Base-by-base conservation (phyloP, 306 rosid genomes). In the Malus sylvestris region DNA sequence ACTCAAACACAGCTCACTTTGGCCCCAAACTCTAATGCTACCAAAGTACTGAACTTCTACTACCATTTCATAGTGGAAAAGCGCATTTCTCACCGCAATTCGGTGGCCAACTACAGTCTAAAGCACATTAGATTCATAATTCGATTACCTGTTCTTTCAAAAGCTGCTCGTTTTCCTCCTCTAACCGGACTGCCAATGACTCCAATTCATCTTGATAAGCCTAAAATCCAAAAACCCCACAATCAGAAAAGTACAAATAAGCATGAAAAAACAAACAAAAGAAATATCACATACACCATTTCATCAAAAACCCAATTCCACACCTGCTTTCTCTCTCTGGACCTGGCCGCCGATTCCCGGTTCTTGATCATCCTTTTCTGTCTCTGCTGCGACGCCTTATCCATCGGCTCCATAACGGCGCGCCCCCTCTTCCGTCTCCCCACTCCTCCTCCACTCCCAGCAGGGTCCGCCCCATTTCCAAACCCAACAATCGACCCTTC, bases 181-280 rank as follows among this genome's bases (percentile, higher is more conserved):
- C 93, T 52, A 95, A 86, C 44, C 76, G 89, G 77, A 89, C 89
- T 3, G 90, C 92, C 81, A 95, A 78, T 0, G 96, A 74, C 83
- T 95, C 99, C 82, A 95, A 82, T 76, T 95, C 99, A 30, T 82
- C 91, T 83, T 95, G 97, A 72, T 95, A 90, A 42, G 99, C 99
- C 98, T 91, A 76, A 67, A 86, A 69, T 73, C 51, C 42, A 74
- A 60, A 73, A 42, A 33, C n/a, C 11, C 32, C 16, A 58, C 18
- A 57, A 15, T 14, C 72, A 53, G 10, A 27, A 30, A 32, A 42
- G 12, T 25, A 30, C 71, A 68, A 44, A 19, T 66, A 20, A 38
- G 27, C 6, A 18, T 19, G 5, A 9, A 38, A 35, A 4, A 1
- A 33, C 5, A 38, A 72, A 10, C 3, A 44, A 3, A 45, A 59